Conservation (phyloP, 805 yeast species). For the Kodamaea lidongshanica region DNA sequence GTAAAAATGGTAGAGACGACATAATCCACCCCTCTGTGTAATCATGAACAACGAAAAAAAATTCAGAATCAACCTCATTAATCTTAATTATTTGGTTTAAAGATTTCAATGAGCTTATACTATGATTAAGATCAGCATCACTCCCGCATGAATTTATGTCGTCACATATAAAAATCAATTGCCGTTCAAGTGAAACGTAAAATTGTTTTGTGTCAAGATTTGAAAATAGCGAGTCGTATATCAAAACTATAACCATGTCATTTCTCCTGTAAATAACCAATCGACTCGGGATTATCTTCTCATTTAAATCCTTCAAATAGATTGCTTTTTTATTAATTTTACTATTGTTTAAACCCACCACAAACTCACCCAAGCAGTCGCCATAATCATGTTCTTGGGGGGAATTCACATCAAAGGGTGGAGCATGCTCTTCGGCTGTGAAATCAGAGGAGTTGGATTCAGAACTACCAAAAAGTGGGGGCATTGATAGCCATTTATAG, state of each 20-base stretch:
- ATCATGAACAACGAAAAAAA: slow-evolving; percentile 34
- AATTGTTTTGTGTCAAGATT: slow-evolving; percentile 19
- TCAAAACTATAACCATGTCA: slow-evolving; percentile 18
- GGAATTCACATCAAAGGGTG: slow-evolving; percentile 5
- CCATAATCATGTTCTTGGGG: slow-evolving; percentile 10
- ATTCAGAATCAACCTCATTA: slow-evolving; percentile 24
- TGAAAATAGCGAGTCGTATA: slow-evolving; percentile 25
- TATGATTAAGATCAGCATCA: slow-evolving; percentile 11
- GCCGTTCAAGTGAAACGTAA: slow-evolving; percentile 16
- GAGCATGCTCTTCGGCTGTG: slow-evolving; percentile 1
- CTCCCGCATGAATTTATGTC: slow-evolving; percentile 14
- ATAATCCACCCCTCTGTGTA: slow-evolving; percentile 17
- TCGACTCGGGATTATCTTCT: slow-evolving; percentile 18
- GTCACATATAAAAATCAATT: slow-evolving; percentile 18
- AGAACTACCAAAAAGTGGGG: slow-evolving; percentile 7
- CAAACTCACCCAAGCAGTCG: slow-evolving; percentile 17
- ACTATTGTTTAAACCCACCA: slow-evolving; percentile 19
- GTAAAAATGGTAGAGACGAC: slow-evolving; percentile 34
- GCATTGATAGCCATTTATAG: slow-evolving; percentile 10
- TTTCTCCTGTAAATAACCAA: slow-evolving; percentile 24
- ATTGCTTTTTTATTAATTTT: slow-evolving; percentile 17
- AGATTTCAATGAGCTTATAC: slow-evolving; percentile 23
- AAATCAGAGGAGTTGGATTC: slow-evolving; percentile 1
- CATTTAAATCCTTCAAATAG: slow-evolving; percentile 14
- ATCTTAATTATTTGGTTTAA: slow-evolving; percentile 12